Conservation (phyloP, 108 stramenopile genomes). For the Schizochytrium sp. region DNA sequence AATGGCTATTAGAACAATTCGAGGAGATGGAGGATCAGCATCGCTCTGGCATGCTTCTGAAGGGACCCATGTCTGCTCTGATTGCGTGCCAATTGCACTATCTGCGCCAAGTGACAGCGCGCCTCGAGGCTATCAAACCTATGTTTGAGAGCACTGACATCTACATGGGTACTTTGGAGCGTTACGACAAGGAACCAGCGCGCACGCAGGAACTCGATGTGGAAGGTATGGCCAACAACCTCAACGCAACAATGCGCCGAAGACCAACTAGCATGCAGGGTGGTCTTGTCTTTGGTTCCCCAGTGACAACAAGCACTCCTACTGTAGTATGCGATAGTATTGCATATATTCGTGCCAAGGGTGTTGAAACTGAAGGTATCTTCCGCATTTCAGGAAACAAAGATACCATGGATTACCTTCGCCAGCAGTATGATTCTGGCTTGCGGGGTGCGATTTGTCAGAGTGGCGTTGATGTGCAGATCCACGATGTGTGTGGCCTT, state of each 20-base stretch:
- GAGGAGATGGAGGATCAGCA: slow-evolving; percentile 49
- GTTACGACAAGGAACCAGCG: slow-evolving; percentile 58
- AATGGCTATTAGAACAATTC: slow-evolving; percentile 54
- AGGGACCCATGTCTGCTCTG: slow-evolving; percentile 54
- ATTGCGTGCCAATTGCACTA: slow-evolving; percentile 44
- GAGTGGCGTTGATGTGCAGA: not conserved
- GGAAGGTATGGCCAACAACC: slow-evolving; percentile 51
- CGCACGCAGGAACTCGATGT: slow-evolving; percentile 36
- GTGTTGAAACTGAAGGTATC: slow-evolving; percentile 10
- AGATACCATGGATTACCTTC: slow-evolving; percentile 2
- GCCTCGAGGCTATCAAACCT: slow-evolving; percentile 32
- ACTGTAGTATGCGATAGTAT: slow-evolving; percentile 30
- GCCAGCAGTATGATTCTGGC: not conserved
- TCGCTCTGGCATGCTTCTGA: not conserved
- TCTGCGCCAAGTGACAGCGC: not conserved
- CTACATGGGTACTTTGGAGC: not conserved
- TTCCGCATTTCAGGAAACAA: slow-evolving; percentile 46
- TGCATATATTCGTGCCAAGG: slow-evolving; percentile 34
- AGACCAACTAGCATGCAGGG: not conserved
- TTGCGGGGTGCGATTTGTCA: not conserved
- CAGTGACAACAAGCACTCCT: slow-evolving; percentile 18
- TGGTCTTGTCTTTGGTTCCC: slow-evolving; percentile 23
- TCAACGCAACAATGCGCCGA: not conserved
- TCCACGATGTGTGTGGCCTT: slow-evolving; percentile 18
- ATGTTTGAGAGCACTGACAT: slow-evolving; percentile 44